Conservation (phyloP, 768 basidiomycete genomes). For the Mycena metata region DNA sequence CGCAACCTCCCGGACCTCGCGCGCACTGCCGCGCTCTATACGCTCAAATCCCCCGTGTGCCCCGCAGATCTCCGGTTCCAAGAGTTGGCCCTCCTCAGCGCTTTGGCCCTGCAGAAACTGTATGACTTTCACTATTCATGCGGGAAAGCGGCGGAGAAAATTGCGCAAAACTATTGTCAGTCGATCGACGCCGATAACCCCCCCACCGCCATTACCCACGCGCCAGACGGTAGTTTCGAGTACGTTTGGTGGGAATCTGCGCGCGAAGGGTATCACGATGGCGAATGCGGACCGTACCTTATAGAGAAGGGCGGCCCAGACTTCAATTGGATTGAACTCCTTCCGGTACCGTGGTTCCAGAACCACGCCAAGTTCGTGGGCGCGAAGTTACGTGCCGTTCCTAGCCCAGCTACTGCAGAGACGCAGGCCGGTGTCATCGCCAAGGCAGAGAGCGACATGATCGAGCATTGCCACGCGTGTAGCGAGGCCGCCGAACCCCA, state of each 20-base stretch:
- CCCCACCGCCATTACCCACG: not conserved
- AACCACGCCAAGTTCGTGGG: not conserved
- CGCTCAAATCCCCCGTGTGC: not conserved
- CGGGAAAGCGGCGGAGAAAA: not conserved
- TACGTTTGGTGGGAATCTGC: constrained; percentile 1
- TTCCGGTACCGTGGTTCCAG: not conserved
- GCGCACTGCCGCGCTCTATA: not conserved
- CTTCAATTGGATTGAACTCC: not conserved
- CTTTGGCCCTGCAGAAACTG: not conserved
- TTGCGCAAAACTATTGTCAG: not conserved
- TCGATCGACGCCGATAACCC: not conserved
- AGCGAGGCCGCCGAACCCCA: not conserved
- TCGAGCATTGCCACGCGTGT: not conserved
- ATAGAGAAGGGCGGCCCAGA: too few relatives aligned
- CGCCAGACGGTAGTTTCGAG: too few relatives aligned
- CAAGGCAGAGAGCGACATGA: not conserved
- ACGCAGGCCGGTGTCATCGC: too few relatives aligned
- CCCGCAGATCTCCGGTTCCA: not conserved
- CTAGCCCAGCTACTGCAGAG: not conserved
- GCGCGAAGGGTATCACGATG: not conserved
- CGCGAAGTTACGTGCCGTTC: not conserved
- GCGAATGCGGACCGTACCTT: not conserved
- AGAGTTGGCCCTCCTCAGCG: constrained; percentile 3
- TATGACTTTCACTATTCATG: not conserved
- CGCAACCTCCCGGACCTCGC: not conserved